Percentiles rank a stretch among this genome's conserved stretches.
These are phyloP conservation scores for Exophiala dermatitidis DNA, from an alignment of 2,329 filamentous ascomycete species.

Conservation along the genomic window DNA sequence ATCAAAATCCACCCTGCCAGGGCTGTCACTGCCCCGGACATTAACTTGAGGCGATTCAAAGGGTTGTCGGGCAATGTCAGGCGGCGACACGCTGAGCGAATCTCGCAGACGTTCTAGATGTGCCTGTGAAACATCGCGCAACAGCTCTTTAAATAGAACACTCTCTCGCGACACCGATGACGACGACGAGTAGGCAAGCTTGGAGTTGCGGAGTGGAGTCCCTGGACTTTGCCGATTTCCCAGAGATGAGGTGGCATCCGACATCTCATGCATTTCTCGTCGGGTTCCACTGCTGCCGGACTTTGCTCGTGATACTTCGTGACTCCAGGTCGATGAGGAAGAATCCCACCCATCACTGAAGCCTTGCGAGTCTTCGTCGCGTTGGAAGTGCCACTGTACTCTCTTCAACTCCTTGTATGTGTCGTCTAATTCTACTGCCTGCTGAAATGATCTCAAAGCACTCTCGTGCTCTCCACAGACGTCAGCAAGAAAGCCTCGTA, in stretches of 20 bases:
- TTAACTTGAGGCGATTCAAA: neutral
- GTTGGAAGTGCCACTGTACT: slow-evolving; percentile 7
- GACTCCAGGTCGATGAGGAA: neutral
- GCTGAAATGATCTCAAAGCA: slow-evolving; percentile 3
- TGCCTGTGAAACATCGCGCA: neutral
- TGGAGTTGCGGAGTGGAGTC: neutral
- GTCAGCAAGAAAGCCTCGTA: slow-evolving; percentile 11
- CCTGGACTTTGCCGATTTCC: neutral
- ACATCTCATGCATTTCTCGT: neutral
- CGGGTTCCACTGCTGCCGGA: neutral
- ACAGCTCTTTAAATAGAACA: neutral
- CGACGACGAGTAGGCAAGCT: neutral
- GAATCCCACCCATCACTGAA: neutral
- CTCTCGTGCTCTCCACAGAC: slow-evolving; percentile 1
- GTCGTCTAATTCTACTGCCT: slow-evolving; percentile 8
- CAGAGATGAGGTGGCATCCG: neutral
- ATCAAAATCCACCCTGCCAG: neutral
- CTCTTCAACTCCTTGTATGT: slow-evolving; percentile 4
- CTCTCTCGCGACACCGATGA: neutral
- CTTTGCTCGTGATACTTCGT: too few relatives aligned
- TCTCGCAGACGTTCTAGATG: neutral
- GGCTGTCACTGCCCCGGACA: neutral
- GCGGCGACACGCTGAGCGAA: too few relatives aligned
- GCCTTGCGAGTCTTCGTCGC: neutral
- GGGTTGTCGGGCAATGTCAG: neutral